A percentile compares a stretch with the other conserved stretches of the same genome.
Conservation (phyloP, 495 filamentous ascomycete species). For the Bathelium albidoporum region DNA sequence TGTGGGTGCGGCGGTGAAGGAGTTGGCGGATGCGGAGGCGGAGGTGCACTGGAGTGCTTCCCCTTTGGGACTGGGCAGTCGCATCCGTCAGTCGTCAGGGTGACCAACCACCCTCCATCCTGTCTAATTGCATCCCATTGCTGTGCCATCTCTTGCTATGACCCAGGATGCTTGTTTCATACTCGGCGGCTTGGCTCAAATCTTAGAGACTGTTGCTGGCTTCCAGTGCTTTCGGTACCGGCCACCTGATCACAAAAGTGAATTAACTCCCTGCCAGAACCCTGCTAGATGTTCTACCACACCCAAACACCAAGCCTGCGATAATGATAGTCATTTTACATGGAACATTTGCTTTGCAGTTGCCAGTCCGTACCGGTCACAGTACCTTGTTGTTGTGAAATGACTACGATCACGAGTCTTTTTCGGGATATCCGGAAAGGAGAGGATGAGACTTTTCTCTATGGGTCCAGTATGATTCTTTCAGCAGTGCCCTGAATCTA, state of each 20-base stretch:
- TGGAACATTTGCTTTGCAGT: neutral
- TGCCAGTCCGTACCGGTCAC: neutral
- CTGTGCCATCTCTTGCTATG: too few species aligned
- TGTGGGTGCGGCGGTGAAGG: conserved; percentile 1
- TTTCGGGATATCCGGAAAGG: neutral
- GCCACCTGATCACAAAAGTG: too few species aligned
- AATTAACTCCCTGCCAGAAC: too few species aligned
- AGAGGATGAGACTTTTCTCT: neutral
- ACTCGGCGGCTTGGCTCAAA: too few species aligned
- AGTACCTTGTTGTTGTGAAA: neutral
- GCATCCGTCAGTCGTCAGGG: neutral
- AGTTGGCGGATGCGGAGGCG: neutral
- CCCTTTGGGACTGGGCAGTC: neutral
- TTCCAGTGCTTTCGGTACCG: too few species aligned
- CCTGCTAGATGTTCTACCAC: too few species aligned
- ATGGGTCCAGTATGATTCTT: neutral
- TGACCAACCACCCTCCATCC: neutral
- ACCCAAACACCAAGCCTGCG: too few species aligned
- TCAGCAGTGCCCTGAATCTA: neutral
- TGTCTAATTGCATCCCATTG: too few species aligned
- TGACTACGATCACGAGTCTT: neutral
- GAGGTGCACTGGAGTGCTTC: neutral
- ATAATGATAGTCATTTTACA: neutral
- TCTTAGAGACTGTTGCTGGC: too few species aligned
- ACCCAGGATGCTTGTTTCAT: too few species aligned